phyloP scores from a whole-genome alignment of 768 basidiomycete species.

The Inosperma sp. region DNA sequence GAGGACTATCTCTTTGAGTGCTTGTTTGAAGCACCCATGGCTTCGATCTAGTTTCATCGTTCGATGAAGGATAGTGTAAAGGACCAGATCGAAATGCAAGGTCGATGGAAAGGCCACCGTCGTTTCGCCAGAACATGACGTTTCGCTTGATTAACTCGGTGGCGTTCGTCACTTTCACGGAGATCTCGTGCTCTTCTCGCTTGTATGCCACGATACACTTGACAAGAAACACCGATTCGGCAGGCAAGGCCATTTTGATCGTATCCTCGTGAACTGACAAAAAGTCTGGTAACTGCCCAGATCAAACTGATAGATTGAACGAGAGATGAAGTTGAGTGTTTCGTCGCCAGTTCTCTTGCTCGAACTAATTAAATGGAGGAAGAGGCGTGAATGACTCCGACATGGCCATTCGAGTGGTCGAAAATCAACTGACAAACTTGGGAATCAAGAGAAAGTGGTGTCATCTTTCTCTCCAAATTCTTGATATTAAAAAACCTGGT shows the following conservation, averaged over 20 bases:
- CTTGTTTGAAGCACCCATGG: neutral
- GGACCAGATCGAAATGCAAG: neutral
- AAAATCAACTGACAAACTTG: neutral
- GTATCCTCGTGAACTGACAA: neutral
- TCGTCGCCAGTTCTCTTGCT: neutral
- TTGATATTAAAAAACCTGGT: neutral
- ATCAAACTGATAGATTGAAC: neutral
- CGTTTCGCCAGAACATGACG: neutral
- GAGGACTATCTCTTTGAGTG: slow-evolving; percentile 1
- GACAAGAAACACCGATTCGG: neutral
- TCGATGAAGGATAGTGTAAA: neutral
- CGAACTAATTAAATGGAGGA: neutral
- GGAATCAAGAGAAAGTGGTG: neutral
- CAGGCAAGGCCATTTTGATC: neutral
- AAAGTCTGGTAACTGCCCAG: neutral
- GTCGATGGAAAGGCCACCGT: neutral
- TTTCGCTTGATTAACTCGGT: neutral
- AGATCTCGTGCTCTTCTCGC: neutral
- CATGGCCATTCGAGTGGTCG: no score
- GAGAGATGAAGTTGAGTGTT: neutral
- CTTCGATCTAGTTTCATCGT: neutral
- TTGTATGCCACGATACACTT: neutral
- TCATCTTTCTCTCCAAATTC: neutral
- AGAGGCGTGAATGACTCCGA: neutral
- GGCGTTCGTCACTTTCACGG: neutral